Base-by-base conservation (phyloP, 2,329 filamentous ascomycete species). In the Hymenoscyphus albidus region DNA sequence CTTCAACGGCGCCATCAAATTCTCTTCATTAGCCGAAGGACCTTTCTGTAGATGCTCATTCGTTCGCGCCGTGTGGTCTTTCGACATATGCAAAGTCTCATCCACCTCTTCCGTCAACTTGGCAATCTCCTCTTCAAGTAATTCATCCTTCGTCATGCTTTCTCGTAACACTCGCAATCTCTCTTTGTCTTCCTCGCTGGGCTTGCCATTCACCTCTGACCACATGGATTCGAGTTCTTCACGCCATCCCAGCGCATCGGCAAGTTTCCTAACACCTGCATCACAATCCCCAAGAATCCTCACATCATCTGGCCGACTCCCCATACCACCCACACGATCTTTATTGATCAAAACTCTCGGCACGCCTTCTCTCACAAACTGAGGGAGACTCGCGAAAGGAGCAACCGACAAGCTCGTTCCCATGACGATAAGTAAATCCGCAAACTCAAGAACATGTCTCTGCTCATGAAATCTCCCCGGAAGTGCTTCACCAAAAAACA, bases 311-410 rank as follows among this genome's bases (percentile, higher is more conserved):
- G 88, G 75, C 32, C 92, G 81, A 7, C 83, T 83, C 0, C 95
- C 95, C 42, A 99, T 75, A 22, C 85, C 85, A 0, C 95, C 94
- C 0, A 97, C 95, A 42, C 80, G 80, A 76, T 97, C 91, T 78
- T 89, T 83, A 76, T 99, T 99, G 76, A 99, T 91, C 22, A 99
- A 81, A 1, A 99, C 79, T 10, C 95, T 85, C 0, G 94, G 95
- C 2, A 84, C 85, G 0, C 80, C 81, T 1, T 87, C 81, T 2
- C 76, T 73, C 27, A 87, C 88, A 69, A 89, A 79, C 14, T 83
- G 78, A 0, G 94, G 93, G 59, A 98, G 79, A 58, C 87, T 87
- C 1, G 94, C 92, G 76, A 99, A 99, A 0, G 95, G 95, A 68
- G 93, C 91, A 1, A 98, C 94, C 0, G 82, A 86, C 65, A 98